Evolutionary conservation across 805 yeast species (phyloP).

Genomic region (Candida piceae): DNA sequence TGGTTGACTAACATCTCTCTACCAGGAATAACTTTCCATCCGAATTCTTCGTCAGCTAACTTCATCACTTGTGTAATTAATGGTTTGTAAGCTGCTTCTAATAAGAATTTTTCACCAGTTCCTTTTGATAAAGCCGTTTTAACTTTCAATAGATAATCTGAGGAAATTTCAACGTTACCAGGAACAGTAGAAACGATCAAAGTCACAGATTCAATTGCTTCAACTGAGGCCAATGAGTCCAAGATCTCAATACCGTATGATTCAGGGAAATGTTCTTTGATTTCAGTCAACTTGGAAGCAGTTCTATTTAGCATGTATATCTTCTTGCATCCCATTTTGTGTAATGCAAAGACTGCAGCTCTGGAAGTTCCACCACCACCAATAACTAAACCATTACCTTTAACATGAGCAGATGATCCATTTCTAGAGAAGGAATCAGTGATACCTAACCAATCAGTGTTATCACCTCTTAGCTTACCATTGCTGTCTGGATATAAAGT

Average conservation of each 20-base stretch:
- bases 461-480: conserved; percentile 63
- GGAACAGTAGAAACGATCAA: conserved; percentile 80
- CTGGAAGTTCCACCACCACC: conserved; percentile 99
- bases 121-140: conserved; percentile 43
- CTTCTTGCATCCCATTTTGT: conserved; percentile 66
- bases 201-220: conserved; percentile 42
- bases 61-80: conserved; percentile 80
- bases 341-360: conserved; percentile 87
- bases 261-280: conserved; percentile 57
- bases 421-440: conserved; percentile 55
- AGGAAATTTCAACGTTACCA: conserved; percentile 68
- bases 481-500: conserved; percentile 63
- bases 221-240: conserved; percentile 42
- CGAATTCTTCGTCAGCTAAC: conserved; percentile 54
- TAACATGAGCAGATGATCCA: conserved; percentile 48
- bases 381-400: conserved; percentile 64
- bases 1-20: conserved; percentile 89
- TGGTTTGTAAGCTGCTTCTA: conserved; percentile 97
- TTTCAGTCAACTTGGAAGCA: conserved; percentile 50
- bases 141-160: conserved; percentile 40
- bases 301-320: conserved; percentile 85
- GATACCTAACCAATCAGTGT: conserved; percentile 96
- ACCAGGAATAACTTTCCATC: conserved; percentile 87
- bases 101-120: conserved; percentile 48
- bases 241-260: conserved; percentile 53